Evolutionary conservation across 2,329 filamentous ascomycete genomes (phyloP), one percentile per base, ranked within the genome.

Genomic region (Colletotrichum lini): DNA sequence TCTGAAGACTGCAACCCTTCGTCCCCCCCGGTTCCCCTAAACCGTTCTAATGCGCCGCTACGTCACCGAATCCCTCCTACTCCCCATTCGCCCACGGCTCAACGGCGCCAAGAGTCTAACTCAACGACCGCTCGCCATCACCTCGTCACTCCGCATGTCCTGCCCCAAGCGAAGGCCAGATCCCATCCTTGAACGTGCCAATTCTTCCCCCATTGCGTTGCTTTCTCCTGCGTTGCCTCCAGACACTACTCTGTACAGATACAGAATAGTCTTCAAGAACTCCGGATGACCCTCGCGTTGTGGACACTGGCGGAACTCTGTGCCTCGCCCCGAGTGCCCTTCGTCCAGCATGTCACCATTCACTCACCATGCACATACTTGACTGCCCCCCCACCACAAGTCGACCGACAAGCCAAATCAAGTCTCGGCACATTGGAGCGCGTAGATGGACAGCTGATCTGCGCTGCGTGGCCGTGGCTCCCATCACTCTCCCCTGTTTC

Each of bases 31-130:
- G 44, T 23, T 21, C 13, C 26, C 23, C n/a, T 21, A 47, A 66
- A 54, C 30, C 44, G 38, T 35, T 66, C 54, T 66, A 40, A 65
- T 60, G 67, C 67, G 52, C 50, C 42, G 40, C 58, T 50, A 68
- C 64, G 68, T 71, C 68, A 71, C 58, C 50, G 23, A 57, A 58
- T 45, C 50, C 26, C 16, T 8, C 47, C 21, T 23, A 38, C 64
- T 68, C 63, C 30, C 30, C 57, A 68, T 68, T 71, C 68, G 68
- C 45, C 64, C 38, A 45, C 44, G 35, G 26, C 15, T 8, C n/a
- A 68, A 16, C 18, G 38, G 53, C 35, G 68, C 68, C 68, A 71
- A 71, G 68, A 71, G 64, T 57, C 65, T 71, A 71, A 71, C 56
- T 71, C 68, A 68, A 71, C 68, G 64, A 71, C 68, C 64, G 57